Evolutionary conservation across 345 rosid species (phyloP), one percentile per base, ranked within the genome.

Genomic region (Eutrema heterophyllum): DNA sequence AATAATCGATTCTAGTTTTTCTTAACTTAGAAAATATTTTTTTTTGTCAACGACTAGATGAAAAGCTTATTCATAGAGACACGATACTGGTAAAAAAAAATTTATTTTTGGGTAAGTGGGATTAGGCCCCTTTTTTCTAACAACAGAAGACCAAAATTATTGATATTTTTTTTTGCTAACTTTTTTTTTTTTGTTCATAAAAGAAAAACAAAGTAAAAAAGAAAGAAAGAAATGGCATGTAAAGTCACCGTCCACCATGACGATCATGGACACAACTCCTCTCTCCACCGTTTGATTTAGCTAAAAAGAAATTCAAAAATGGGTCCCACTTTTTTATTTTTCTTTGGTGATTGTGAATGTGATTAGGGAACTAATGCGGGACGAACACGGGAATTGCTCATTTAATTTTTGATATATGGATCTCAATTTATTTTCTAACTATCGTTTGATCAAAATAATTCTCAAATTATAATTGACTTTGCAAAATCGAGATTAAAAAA

Each of bases 201-300:
- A 54, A 32, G 1, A 10, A 49, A 50, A 50, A 9, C 8, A 59
- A 49, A 39, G 0, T 39, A 40, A 71, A n/a, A 12, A 24, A 32
- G 4, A 43, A n/a, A 38, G 54, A 77, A 77, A 71, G 76, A 59
- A 50, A 41, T 49, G 73, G 80, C 15, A 64, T 49, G 80, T 64
- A 80, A 71, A 66, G 76, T 56, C 86, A 80, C 78, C 81, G 51
- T 40, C 57, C 66, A 13, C 21, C 79, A 64, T 69, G 81, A 69
- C 14, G 76, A 79, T 79, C 84, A 64, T 79, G 82, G 85, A 80
- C 86, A 80, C 81, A 63, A 67, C 64, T 74, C 44, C 68, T 78
- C 65, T 75, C 68, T 73, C 68, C 80, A 60, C 82, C 77, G 40
- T 77, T 26, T 45, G 71, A 85, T 84, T 64, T 21, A 77, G 18